Base-by-base conservation (phyloP, 805 yeast species). In the Blastobotrys mokoenaii region DNA sequence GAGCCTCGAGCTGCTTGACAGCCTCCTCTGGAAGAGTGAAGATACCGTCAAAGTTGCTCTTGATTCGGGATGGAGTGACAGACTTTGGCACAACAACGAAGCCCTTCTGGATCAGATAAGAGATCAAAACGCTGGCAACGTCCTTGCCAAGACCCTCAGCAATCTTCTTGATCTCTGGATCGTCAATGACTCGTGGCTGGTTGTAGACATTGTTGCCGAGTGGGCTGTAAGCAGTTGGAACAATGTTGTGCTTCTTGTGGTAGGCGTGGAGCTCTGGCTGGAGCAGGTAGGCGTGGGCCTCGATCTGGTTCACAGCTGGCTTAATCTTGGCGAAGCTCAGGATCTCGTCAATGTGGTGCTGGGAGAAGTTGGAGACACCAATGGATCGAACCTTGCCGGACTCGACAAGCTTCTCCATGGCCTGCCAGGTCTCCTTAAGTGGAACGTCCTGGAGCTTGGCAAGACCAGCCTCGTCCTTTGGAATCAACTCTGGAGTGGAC, bases 61-160 rank as follows among this genome's bases (percentile, higher is more conserved):
- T 48, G 54, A 84, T 69, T 67, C 94, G 74, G 46, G 72, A 76
- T 57, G 76, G 74, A 59, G 80, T 74, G 58, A 80, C 80, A 7
- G 88, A 80, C 67, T 84, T 84, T 63, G 94, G 94, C 65, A 84
- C 82, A 47, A 82, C 77, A 36, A 83, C 82, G 50, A 82, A 58
- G 44, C 75, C 76, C 66, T 85, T 76, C 65, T 82, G 88, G 29
- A 87, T 78, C 38, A 87, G 82, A 89, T 90, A 84, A 68, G 88
- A 77, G 50, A 84, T 66, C 50, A 84, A 67, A 10, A 83, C 77
- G 63, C 82, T 81, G 25, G 85, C 79, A 16, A 84, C 61, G 20
- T 79, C 60, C 52, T 72, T 80, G 15, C 63, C 60, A 54, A 75
- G 77, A 18, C 66, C 66, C 2, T 56, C 45, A 38, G 90, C 86